Evolutionary conservation across 768 basidiomycete genomes (phyloP), one percentile per base, ranked within the genome.

Genomic region (Mycena albidolilacea): DNA sequence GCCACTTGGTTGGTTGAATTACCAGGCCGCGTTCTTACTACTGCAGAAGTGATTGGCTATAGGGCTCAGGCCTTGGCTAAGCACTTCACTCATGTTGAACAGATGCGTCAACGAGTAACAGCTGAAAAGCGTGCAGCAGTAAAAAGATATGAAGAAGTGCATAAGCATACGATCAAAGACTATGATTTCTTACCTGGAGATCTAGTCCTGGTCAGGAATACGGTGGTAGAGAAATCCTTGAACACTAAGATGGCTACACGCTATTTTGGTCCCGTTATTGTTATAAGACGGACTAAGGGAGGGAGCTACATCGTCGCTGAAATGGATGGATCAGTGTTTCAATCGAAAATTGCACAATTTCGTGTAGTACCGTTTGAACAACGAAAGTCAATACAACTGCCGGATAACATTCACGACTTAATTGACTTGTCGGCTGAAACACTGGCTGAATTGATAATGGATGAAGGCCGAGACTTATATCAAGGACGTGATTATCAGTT

Each of bases 191-290:
- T 75, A 17, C 70, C 68, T 4, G 84, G 84, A 17, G 78, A 79
- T 4, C 75, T 87, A 15, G 61, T 69, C 0, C 50, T 69, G 0
- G 75, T 83, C 0, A 69, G 81, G 3, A 85, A 87, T 64, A 81
- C 81, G 3, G 37, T 46, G 2, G 72, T 81, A 11, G 82, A 84
- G 46, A 80, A n/a, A 77, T 73, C 80, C 0, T 72, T 82, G 1
- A 78, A 80, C 12, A 44, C 75, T 0, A 85, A 86, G 66, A 80
- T 77, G 35, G 72, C 67, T 0, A 10, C 38, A 0, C 12, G 78
- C 0, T 86, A 85, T 58, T 67, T 82, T 1, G 83, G 85, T 1
- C 85, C 84, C 0, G 75, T 81, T 17, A 73, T 81, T 7, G 80
- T 85, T 2, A 65, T 83, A 7, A 66, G 76, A 0, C 69, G 77